These are phyloP conservation scores for Mimosa pudica DNA, from an alignment of 306 rosid species.

Conservation along the genomic window DNA sequence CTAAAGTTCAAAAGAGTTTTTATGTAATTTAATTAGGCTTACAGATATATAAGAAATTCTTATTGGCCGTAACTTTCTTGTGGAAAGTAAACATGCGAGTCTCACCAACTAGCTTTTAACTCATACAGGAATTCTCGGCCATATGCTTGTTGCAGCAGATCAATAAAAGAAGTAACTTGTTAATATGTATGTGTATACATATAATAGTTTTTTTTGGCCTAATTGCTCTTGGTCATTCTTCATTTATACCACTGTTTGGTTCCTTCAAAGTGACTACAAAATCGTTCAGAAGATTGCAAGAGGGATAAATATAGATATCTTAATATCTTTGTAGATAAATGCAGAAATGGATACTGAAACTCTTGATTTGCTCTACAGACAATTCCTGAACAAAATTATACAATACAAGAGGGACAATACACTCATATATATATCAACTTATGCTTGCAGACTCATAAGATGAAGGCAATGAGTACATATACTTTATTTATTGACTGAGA, in stretches of 20 bases:
- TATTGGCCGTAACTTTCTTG: background rate
- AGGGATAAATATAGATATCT: background rate
- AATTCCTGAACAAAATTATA: background rate
- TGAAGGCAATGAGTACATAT: constrained; percentile 1
- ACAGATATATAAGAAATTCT: background rate
- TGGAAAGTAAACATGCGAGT: background rate
- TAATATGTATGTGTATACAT: background rate
- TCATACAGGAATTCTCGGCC: background rate
- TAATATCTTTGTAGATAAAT: background rate
- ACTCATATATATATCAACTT: constrained; percentile 26
- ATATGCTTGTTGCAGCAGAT: background rate
- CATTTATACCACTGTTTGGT: background rate
- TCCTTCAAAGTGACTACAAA: background rate
- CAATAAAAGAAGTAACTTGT: too few relatives aligned
- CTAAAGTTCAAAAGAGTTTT: background rate
- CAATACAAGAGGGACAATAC: background rate
- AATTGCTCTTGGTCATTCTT: constrained; percentile 2
- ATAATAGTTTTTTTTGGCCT: background rate
- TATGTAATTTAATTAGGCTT: background rate
- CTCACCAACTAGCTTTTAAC: background rate
- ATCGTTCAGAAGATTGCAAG: constrained; percentile 11
- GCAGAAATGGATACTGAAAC: constrained; percentile 3
- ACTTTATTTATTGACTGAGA: constrained; percentile 25
- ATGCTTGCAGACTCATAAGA: constrained; percentile 6
- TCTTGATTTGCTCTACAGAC: background rate